These are phyloP conservation scores for Yamadazyma sp. DNA, from an alignment of 805 yeast species.

Conservation along the genomic window DNA sequence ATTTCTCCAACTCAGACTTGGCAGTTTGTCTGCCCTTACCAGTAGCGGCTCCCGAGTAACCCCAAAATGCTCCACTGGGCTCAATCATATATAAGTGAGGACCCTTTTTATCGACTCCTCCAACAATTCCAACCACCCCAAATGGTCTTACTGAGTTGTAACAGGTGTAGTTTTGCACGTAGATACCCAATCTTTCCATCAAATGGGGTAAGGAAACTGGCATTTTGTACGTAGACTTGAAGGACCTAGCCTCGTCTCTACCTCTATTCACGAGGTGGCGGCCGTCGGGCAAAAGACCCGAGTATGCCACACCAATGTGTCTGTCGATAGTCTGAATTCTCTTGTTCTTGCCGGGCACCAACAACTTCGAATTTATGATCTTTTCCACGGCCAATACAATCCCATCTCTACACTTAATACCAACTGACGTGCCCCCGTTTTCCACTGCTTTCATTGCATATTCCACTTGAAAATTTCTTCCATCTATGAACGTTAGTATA, in stretches of 20 bases:
- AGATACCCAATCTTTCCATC: constrained; percentile 83
- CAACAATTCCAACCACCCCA: constrained; percentile 89
- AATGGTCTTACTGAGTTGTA: constrained; percentile 97
- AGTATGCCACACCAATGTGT: constrained; percentile 91
- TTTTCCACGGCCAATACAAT: constrained; percentile 98
- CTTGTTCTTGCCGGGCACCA: constrained; percentile 85
- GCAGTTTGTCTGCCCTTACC: constrained; percentile 99
- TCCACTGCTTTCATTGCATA: constrained; percentile 98
- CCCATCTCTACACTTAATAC: constrained; percentile 90
- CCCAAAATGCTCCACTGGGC: constrained; percentile 98
- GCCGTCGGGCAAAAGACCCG: constrained; percentile 96
- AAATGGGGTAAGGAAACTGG: constrained; percentile 79
- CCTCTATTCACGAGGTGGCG: constrained; percentile 90
- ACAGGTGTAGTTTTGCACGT: constrained; percentile 92
- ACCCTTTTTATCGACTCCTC: constrained; percentile 90
- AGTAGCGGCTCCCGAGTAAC: constrained; percentile 94
- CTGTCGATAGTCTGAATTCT: constrained; percentile 91
- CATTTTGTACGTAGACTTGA: constrained; percentile 72
- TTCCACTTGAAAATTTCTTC: constrained; percentile 95
- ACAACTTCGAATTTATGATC: constrained; percentile 77
- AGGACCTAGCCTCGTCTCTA: constrained; percentile 83
- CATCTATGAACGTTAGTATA: constrained; percentile 57
- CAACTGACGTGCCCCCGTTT: constrained; percentile 93
- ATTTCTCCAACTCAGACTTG: constrained; percentile 90
- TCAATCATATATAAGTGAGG: constrained; percentile 94